Evolutionary conservation across 2,329 filamentous ascomycete genomes (phyloP), one percentile per base, ranked within the genome.

Genomic region (Penicillium sp.): DNA sequence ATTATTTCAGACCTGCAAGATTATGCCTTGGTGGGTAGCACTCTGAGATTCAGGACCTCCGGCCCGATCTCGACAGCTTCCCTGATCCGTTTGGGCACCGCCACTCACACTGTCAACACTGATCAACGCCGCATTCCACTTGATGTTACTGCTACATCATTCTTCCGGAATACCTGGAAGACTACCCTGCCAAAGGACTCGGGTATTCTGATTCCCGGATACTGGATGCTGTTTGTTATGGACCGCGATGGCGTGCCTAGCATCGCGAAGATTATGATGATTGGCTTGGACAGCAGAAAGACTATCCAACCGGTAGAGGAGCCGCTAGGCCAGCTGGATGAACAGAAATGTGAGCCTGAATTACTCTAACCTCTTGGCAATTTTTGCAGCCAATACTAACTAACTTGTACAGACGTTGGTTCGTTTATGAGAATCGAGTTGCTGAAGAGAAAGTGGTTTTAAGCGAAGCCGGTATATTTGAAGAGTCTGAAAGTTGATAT

Each of bases 81-180:
- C 0, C 66, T 86, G 15, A 68, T 86, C 29, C 75, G 83, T 6
- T 76, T 78, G 45, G 79, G 82, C 1, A 78, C 75, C 4, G 73
- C 74, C 4, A 86, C 84, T 0, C 83, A 86, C 66, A 79, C 81
- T 1, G 77, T 85, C 48, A 83, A 86, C 63, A 86, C 79, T 0
- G 84, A 86, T 67, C 83, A 86, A 72, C 70, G 84, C 23, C 78
- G 83, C 9, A 74, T 86, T 48, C 73, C 79, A 15, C 68, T 84
- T 23, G 72, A 67, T 33, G 49, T 55, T 2, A 8, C 1, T 2
- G 1, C 27, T 12, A 42, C 35, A 17, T 15, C 43, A 21, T 7
- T 35, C 15, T 27, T 42, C 23, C 1, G 47, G 1, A 19, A 21
- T 9, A 35, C 5, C n/a, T 56, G 12, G 5, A 35, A 19, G 17